Percentiles rank a stretch among this genome's conserved stretches.
phyloP scores from a whole-genome alignment of 352 stramenopile genomes.

The Ophiocytium majus region DNA sequence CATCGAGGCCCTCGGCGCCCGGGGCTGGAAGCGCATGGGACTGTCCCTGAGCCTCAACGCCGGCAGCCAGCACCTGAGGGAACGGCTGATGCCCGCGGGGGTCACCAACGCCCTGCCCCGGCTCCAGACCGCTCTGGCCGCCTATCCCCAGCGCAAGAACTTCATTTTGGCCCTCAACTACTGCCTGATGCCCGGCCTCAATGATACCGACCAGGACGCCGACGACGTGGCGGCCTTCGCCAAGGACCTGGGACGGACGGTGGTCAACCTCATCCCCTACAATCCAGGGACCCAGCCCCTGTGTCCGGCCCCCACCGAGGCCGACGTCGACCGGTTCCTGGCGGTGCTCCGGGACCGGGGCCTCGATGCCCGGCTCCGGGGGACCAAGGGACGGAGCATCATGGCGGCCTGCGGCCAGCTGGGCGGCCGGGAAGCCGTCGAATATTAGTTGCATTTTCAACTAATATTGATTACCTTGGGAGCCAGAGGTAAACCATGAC shows the following conservation, averaged over 20 bases:
- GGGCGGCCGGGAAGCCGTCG: no score
- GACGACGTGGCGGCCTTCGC: neutral
- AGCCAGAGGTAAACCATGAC: no score
- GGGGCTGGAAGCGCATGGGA: neutral
- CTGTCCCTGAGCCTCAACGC: neutral
- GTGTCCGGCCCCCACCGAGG: neutral
- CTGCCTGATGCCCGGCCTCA: neutral
- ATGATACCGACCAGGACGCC: neutral
- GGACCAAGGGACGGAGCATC: neutral
- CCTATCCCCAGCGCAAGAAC: no score
- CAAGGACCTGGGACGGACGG: neutral
- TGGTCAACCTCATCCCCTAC: neutral
- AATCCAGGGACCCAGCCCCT: no score
- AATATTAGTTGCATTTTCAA: no score
- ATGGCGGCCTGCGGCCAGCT: conserved; percentile 4
- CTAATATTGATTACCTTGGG: no score
- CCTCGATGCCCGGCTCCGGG: neutral
- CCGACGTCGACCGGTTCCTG: neutral
- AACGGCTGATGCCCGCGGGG: neutral
- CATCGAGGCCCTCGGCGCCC: neutral
- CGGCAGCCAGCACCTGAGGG: neutral
- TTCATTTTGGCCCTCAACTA: conserved; percentile 3
- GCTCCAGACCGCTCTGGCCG: no score
- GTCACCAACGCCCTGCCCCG: neutral
- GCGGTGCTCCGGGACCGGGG: neutral